A percentile compares a stretch with the other conserved stretches of the same genome.
Conservation (phyloP, 345 rosid species). For the Anastatica hierochuntica region DNA sequence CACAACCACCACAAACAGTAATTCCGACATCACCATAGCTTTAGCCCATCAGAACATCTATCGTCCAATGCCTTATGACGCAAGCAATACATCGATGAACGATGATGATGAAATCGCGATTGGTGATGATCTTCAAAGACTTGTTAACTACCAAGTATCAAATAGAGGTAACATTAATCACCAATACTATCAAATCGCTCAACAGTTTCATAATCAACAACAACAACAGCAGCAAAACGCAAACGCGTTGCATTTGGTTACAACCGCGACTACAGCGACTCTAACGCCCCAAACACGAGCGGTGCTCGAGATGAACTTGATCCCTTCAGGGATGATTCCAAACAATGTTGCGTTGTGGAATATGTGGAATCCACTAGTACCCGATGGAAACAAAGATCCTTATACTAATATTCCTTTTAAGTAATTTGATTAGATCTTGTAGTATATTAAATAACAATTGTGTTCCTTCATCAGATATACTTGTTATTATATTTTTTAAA, state of each 20-base stretch:
- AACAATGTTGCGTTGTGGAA: constrained; percentile 60
- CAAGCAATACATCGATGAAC: constrained; percentile 25
- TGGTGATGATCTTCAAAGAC: constrained; percentile 61
- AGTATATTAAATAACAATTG: too few relatives aligned
- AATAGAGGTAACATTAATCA: constrained; percentile 25
- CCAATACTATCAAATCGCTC: constrained; percentile 36
- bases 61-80: constrained; percentile 34
- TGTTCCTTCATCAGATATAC: too few relatives aligned
- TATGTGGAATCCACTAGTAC: constrained; percentile 61
- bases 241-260: constrained; percentile 31
- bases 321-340: constrained; percentile 33
- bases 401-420: constrained; percentile 34
- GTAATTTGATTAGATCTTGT: too few relatives aligned
- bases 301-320: constrained; percentile 33
- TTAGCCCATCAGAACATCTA: constrained; percentile 46
- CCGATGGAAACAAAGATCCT: constrained; percentile 45
- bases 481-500: too few relatives aligned
- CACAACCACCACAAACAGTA: constrained; percentile 29
- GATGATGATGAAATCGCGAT: constrained; percentile 24
- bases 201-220: constrained; percentile 35
- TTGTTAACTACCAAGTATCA: constrained; percentile 51
- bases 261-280: constrained; percentile 18
- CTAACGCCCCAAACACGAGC: constrained; percentile 29
- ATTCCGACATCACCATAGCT: constrained; percentile 55
- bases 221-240: constrained; percentile 27